Evolutionary conservation across 129 eudicot species (phyloP), one percentile per base, ranked within the genome.

Genomic region (Lonicera japonica): DNA sequence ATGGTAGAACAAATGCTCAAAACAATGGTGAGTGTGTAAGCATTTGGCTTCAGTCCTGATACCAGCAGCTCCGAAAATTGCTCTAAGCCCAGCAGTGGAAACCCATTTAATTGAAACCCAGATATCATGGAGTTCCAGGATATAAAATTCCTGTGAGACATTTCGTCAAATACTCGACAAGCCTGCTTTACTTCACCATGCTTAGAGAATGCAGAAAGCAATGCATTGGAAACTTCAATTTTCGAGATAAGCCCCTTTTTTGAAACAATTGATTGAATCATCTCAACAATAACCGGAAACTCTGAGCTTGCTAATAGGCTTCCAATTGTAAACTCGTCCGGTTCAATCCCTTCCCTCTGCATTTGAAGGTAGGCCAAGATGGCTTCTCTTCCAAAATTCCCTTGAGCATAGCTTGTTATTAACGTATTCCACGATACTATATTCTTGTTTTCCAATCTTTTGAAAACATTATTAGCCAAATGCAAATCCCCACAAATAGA

Each of bases 281-380:
- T 79, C 73, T 81, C 79, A 4, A 86, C 74, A 61, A 48, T 10
- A 12, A 41, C 51, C 53, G 54, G 22, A 4, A 70, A 64, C 53
- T 84, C 94, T 9, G 75, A 43, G 63, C 79, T 75, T 58, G 83
- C 60, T 59, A 91, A 65, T 29, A 91, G 63, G 72, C 94, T 82
- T 63, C 97, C 97, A 11, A 91, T 75, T 6, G 97, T 87, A 64
- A 79, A 91, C 64, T 84, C 90, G 52, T 87, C 97, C 12, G 94
- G 95, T 58, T 56, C 73, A 40, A 79, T 46, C 50, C 85, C 83
- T 63, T 80, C 77, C 11, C 69, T 74, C 64, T 82, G 95, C 97
- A 90, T 90, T 58, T 70, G 77, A 65, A 63, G 22, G 66, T 67
- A 91, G 29, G 80, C 70, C 52, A 21, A 66, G 10, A 64, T 48